Evolutionary conservation across 768 basidiomycete species (phyloP), one percentile per base, ranked within the genome.

Genomic region (Mycena venus): DNA sequence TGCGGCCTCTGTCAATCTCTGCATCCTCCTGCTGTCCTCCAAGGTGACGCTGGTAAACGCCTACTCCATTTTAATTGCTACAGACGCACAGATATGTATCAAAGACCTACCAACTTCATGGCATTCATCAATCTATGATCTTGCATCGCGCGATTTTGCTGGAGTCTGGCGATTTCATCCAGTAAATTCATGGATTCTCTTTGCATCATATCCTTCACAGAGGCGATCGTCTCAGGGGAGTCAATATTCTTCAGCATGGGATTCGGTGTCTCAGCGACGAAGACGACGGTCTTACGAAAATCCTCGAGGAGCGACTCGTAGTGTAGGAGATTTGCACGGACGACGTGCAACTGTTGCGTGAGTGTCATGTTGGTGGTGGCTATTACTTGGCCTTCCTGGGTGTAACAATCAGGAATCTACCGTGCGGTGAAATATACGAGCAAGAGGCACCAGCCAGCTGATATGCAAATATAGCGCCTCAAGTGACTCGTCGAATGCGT

Each of bases 401-500:
- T 21, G 2, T 7, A 7, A 61, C 10, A 49, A 49, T 49, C n/a
- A 23, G n/a, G 47, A 49, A 9, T 49, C 42, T 14, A 42, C 15
- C 42, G 14, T n/a, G n/a, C 47, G 9, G n/a, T 49, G 23, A 8
- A 4, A 19, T 47, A n/a, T 47, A 47, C 19, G n/a, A 27, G 53
- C 49, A 40, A 47, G 42, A 76, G 84, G 49, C 70, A 87, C 88
- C 71, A 92, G 81, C 68, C 73, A 83, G 70, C 86, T 88, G 29
- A 92, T 85, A 74, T 92, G 89, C 11, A 77, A 75, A 67, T 90
- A 91, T 40, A 92, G 76, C 17, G 82, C 80, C 75, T 91, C 90
- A 34, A 91, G 83, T 0, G 89, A 82, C 79, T 92, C 90, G 63
- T 92, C 91, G 85, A 91, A 92, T 0, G 90, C 86, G 77, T 92